These are phyloP conservation scores for Eimeria necatrix DNA, from an alignment of 169 alveolate species.

Conservation along the genomic window DNA sequence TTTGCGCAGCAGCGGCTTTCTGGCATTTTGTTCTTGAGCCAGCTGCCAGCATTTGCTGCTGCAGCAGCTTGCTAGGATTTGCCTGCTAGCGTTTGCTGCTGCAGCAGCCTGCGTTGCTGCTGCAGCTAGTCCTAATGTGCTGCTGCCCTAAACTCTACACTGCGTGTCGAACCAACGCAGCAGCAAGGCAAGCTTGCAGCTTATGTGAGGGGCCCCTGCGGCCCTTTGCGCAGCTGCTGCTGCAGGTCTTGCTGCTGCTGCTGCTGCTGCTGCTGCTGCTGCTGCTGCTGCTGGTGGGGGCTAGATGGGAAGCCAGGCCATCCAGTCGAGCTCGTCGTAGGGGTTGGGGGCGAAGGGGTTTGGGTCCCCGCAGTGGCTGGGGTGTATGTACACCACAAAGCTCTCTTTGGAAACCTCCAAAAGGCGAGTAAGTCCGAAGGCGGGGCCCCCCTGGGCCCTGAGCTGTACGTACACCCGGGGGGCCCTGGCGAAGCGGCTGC, in stretches of 20 bases:
- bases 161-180: too few species aligned
- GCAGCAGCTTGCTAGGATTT: background rate
- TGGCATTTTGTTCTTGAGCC: too few species aligned
- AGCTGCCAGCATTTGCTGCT: too few species aligned
- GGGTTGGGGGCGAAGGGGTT: background rate
- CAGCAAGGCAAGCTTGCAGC: background rate
- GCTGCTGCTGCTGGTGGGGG: background rate
- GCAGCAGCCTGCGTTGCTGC: slow-evolving; percentile 9
- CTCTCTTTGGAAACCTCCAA: background rate
- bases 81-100: background rate
- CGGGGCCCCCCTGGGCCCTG: slow-evolving; percentile 36
- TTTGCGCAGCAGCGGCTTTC: too few species aligned
- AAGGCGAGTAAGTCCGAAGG: slow-evolving; percentile 4
- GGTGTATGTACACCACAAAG: slow-evolving; percentile 58
- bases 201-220: background rate
- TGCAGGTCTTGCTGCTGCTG: background rate
- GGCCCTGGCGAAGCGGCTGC: background rate
- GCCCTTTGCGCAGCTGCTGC: background rate
- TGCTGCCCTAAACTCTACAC: too few species aligned
- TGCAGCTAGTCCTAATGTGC: background rate
- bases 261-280: slow-evolving; percentile 12
- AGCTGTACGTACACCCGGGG: slow-evolving; percentile 39
- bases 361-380: slow-evolving; percentile 18
- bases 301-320: slow-evolving; percentile 56
- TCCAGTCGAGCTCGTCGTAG: slow-evolving; percentile 33